phyloP scores from a whole-genome alignment of 2,329 filamentous ascomycete species.

The Monosporascus cannonballus region DNA sequence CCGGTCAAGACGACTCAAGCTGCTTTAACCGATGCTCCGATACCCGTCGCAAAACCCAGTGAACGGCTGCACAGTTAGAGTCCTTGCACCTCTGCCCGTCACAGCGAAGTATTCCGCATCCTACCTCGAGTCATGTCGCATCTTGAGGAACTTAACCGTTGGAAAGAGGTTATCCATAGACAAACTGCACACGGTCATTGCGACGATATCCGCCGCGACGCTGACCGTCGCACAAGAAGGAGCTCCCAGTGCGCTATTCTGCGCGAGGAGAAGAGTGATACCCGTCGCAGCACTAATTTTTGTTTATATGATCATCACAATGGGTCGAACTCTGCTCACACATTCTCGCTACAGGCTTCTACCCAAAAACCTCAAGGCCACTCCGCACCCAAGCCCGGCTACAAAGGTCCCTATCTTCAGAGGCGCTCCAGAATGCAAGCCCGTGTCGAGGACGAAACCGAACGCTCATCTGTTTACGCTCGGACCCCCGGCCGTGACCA shows the following conservation, averaged over 20 bases:
- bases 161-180: too few species aligned
- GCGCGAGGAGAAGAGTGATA: not conserved
- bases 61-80: not conserved
- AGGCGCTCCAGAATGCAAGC: conserved; percentile 44
- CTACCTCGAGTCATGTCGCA: not conserved
- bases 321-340: not conserved
- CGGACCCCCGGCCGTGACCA: conserved; percentile 29
- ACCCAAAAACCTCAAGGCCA: not conserved
- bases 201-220: too few species aligned
- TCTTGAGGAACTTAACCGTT: too few species aligned
- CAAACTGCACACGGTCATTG: too few species aligned
- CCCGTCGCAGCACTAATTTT: not conserved
- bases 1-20: not conserved
- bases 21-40: too few species aligned
- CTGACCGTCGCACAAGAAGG: not conserved
- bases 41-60: not conserved
- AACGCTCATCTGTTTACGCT: conserved; percentile 29
- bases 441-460: conserved; percentile 46
- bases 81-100: not conserved
- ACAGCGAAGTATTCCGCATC: not conserved
- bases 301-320: not conserved
- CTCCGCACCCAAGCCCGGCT: not conserved
- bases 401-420: conserved; percentile 22
- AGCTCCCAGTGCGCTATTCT: not conserved
- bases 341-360: not conserved